A percentile compares a stretch with the other conserved stretches of the same genome.
phyloP scores from a whole-genome alignment of 345 rosid species.

The Fremontodendron californicum region DNA sequence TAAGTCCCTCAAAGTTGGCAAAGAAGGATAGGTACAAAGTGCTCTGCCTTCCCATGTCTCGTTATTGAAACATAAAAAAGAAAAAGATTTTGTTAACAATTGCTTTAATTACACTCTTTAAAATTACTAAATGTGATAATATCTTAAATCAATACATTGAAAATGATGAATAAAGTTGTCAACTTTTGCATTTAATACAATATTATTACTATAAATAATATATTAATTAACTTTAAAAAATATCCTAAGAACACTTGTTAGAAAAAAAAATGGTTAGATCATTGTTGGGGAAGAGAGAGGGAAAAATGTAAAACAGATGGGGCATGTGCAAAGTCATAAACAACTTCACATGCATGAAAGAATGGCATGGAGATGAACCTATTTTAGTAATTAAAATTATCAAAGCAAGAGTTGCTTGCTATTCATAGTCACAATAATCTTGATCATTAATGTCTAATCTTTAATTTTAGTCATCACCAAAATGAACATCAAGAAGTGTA shows the following conservation, averaged over 20 bases:
- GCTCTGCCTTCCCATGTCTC: no score
- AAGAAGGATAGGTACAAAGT: no score
- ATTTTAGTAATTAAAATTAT: neutral
- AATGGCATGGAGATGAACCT: neutral
- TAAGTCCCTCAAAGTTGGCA: no score
- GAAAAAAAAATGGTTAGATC: neutral
- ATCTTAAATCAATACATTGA: no score
- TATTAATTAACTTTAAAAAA: no score
- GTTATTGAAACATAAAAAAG: no score
- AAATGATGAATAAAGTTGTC: no score
- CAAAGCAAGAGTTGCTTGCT: neutral
- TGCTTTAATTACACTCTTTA: no score
- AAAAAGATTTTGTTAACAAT: no score
- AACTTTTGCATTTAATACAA: no score
- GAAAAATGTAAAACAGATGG: neutral
- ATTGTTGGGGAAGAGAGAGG: neutral
- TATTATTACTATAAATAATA: no score
- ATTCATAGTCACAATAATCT: neutral
- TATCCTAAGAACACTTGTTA: neutral
- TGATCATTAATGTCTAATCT: neutral
- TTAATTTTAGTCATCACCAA: neutral
- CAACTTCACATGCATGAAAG: neutral
- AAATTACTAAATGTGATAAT: no score
- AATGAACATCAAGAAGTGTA: neutral
- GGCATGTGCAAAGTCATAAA: slow-evolving; percentile 3